Conservation (phyloP, 371 early-diverging fungal species). For the Mortierella sp. region DNA sequence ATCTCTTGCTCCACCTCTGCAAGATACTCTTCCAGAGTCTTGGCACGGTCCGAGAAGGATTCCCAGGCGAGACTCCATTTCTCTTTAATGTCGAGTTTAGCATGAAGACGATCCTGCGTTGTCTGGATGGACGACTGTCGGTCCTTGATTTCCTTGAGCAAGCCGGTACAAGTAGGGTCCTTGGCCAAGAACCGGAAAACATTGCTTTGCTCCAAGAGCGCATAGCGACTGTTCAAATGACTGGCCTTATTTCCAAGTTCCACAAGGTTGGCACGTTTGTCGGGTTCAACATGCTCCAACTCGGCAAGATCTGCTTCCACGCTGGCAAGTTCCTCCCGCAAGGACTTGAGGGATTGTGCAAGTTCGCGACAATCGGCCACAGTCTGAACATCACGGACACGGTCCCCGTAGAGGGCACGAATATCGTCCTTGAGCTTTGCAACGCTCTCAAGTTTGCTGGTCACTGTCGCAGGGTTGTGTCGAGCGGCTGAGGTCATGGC, state of each 20-base stretch:
- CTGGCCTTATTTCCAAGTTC: constrained; percentile 22
- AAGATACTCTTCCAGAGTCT: constrained; percentile 30
- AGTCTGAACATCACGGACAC: constrained; percentile 31
- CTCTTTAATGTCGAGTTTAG: constrained; percentile 37
- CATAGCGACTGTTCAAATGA: constrained; percentile 16
- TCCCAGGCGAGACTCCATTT: constrained; percentile 47
- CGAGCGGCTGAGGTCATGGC: constrained; percentile 25
- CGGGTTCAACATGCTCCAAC: constrained; percentile 35
- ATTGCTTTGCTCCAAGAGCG: constrained; percentile 32
- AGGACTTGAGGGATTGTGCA: constrained; percentile 9
- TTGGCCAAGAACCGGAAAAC: constrained; percentile 17
- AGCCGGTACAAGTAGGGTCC: constrained; percentile 30
- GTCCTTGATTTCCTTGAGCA: constrained; percentile 26
- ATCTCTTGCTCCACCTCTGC: constrained; percentile 21
- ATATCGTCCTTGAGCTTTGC: constrained; percentile 16
- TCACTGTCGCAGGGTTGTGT: constrained; percentile 40
- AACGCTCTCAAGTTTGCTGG: constrained; percentile 30
- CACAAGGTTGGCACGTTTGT: constrained; percentile 16
- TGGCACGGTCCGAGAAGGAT: constrained; percentile 25
- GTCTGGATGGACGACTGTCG: constrained; percentile 29
- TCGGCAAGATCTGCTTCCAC: constrained; percentile 20
- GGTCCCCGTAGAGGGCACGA: constrained; percentile 30
- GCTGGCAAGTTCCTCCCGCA: constrained; percentile 13
- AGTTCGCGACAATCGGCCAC: constrained; percentile 30
- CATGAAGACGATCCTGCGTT: constrained; percentile 28